A percentile compares a stretch with the other conserved stretches of the same genome.
Conservation (phyloP, 2,329 filamentous ascomycete genomes). For the Xylariales sp. region DNA sequence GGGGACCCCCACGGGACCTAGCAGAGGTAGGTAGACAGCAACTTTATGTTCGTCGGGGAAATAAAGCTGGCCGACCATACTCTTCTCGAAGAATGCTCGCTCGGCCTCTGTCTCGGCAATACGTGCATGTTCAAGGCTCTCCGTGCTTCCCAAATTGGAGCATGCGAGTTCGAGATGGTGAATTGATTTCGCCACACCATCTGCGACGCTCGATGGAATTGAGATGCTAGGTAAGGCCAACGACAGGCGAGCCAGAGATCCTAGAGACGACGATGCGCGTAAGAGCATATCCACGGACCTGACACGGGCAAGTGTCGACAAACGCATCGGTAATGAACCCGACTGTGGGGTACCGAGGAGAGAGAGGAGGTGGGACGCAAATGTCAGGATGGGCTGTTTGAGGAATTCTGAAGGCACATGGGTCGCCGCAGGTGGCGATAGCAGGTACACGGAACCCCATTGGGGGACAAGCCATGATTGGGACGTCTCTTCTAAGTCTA, state of each 20-base stretch:
- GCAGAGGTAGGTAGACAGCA: constrained; percentile 90
- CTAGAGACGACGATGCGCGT: constrained; percentile 91
- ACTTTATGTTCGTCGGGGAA: constrained; percentile 99
- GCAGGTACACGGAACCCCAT: constrained; percentile 81
- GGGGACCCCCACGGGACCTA: constrained; percentile 92
- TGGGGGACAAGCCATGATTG: constrained; percentile 92
- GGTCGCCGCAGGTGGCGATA: constrained; percentile 59
- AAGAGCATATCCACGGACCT: constrained; percentile 86
- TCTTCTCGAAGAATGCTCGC: constrained; percentile 96
- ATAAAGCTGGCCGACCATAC: constrained; percentile 98
- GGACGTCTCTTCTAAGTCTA: constrained; percentile 60
- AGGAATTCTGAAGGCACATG: constrained; percentile 74
- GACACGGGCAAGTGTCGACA: constrained; percentile 87
- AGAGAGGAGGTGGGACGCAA: constrained; percentile 89
- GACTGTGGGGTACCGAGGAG: constrained; percentile 86
- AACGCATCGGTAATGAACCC: constrained; percentile 84
- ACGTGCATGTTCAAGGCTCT: constrained; percentile 82
- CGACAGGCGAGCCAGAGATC: constrained; percentile 88
- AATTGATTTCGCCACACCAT: constrained; percentile 84
- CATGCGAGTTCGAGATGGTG: constrained; percentile 82
- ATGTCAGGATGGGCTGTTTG: constrained; percentile 84
- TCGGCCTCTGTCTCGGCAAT: constrained; percentile 91
- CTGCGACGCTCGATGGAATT: constrained; percentile 87
- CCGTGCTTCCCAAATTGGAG: constrained; percentile 70
- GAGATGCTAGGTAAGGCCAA: constrained; percentile 88